Base-by-base conservation (phyloP, 805 yeast species). In the Kluyveromyces siamensis region DNA sequence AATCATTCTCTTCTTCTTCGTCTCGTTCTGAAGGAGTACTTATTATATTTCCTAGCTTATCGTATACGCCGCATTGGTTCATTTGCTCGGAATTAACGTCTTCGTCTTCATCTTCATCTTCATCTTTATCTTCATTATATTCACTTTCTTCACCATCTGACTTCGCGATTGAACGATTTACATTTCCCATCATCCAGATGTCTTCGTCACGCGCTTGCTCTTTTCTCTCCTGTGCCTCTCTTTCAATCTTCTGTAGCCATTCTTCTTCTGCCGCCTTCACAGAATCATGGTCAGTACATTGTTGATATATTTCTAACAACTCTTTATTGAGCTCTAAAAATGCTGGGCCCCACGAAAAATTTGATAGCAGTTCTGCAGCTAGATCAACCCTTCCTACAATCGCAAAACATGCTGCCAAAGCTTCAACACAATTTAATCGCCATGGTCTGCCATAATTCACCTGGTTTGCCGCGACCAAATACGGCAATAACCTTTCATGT, bases 401-500 rank as follows among this genome's bases (percentile, higher is more conserved):
- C 1, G 96, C 96, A 61, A 93, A 84, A 60, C 96, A 88, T 0
- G 99, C 98, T 1, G 99, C 99, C 38, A 93, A 70, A 0, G 99
- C 99, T 64, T 93, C 99, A 6, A 88, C 99, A 66, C 99, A 93
- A 67, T 93, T 93, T 49, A 93, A 71, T 58, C 82, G 78, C 98
- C 97, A 90, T 0, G 99, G 97, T 58, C 84, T 76, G 6, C 99
- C 99, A 59, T 93, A 93, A 66, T 93, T 93, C 8, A 95, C 98
- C 30, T 96, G 95, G 63, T 93, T 93, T 0, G 98, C 96, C 6
- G 98, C 98, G 9, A 93, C 89, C 44, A 93, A 70, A 58, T 91
- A 93, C 0, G 99, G 99, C 49, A 93, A 50, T 10, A 93, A 71
- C 44, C 99, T 72, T 61, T 91, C 96, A 58, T 87, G 75, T 52